These are phyloP conservation scores for Wickerhamomyces chambardii DNA, from an alignment of 805 yeast genomes.

Conservation along the genomic window DNA sequence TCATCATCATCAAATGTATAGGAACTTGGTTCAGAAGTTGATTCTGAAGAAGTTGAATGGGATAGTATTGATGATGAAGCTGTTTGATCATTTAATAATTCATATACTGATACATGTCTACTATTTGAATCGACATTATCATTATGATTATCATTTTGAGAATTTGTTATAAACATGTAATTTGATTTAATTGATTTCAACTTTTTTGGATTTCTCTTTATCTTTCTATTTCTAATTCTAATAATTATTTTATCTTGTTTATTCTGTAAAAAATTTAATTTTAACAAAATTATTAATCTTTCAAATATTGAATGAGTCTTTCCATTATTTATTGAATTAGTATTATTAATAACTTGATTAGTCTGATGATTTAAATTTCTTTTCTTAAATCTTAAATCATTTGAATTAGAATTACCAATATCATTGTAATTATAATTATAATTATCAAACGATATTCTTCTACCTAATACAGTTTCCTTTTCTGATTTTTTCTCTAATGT, in stretches of 20 bases:
- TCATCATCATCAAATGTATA: not conserved
- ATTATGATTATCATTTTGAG: not conserved
- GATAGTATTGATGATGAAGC: too few species aligned
- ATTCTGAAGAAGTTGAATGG: too few species aligned
- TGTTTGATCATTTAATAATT: too few species aligned
- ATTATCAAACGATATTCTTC: slow-evolving; percentile 42
- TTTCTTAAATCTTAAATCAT: slow-evolving; percentile 1
- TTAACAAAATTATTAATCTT: not conserved
- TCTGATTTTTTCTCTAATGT: slow-evolving; percentile 40
- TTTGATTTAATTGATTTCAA: not conserved
- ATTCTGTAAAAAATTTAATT: too few species aligned
- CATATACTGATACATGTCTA: too few species aligned
- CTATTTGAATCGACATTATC: slow-evolving; percentile 2
- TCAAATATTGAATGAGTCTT: not conserved
- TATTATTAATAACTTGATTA: not conserved
- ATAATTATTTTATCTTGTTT: too few species aligned
- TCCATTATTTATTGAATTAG: not conserved
- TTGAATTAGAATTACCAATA: too few species aligned
- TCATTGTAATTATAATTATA: slow-evolving; percentile 8
- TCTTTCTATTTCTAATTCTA: not conserved
- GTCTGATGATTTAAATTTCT: not conserved
- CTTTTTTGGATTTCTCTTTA: not conserved
- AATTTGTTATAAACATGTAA: not conserved
- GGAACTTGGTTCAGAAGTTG: not conserved
- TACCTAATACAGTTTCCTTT: slow-evolving; percentile 50